Base-by-base conservation (phyloP, 2,329 filamentous ascomycete genomes). In the Sordariomycetes sp. region DNA sequence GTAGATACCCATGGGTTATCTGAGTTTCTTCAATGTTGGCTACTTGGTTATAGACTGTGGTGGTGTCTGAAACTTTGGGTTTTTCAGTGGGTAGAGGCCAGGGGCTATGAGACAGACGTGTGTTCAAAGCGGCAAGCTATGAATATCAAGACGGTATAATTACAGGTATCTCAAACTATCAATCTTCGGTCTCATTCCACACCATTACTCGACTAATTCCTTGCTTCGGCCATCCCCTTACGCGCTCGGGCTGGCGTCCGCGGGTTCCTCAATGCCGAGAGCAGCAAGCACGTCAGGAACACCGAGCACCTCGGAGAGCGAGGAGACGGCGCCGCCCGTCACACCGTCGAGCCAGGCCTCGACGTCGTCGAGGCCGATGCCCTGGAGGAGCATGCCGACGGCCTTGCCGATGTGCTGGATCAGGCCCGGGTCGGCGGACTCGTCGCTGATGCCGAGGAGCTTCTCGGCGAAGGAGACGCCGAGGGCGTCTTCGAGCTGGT, bases 401-500 rank as follows among this genome's bases (percentile, higher is more conserved):
- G 25, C 60, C 24, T 57, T 12, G 17, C 60, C 58, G 15, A 59
- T 51, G 32, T 58, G 57, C 50, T 60, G 60, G 53, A 60, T 53
- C 20, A 52, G 50, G 39, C 60, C 59, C 8, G 59, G 53, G 2
- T 20, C 10, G 4, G 58, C 58, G 15, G 53, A 55, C 2, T 42
- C 52, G 15, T 60, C 36, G 12, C 39, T 39, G n/a, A 60, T 55
- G 24, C 58, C 60, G 22, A 61, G 60, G 6, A 59, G 50, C 55
- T 58, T 59, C 51, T 59, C 57, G 7, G 60, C 53, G 54, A 60
- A 60, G 17, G 57, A 55, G 25, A 60, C 53, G 12, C 60, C 60
- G 2, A 61, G 53, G 1, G 55, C 51, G n/a, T 59, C 55, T 48
- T 61, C 58, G 32, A 61, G 57, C 60, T 61, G 24, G 12, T 6